These are phyloP conservation scores for Panellus pusillus DNA, from an alignment of 768 basidiomycete genomes.

Conservation along the genomic window DNA sequence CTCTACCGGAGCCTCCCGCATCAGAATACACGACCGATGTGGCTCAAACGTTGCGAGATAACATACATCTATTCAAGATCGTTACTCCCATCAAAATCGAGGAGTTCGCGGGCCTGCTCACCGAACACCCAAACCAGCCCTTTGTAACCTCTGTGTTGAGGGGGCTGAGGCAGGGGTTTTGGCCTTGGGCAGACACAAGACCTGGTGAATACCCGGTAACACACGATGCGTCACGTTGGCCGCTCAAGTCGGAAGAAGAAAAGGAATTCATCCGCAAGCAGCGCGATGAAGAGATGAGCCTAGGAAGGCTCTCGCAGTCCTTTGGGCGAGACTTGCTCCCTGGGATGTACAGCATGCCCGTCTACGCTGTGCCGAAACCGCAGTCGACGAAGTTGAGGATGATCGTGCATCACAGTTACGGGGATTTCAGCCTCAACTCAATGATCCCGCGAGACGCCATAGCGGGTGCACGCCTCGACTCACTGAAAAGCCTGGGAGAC, in stretches of 20 bases:
- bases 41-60: conserved; percentile 15
- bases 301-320: conserved; percentile 27
- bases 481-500: conserved; percentile 31
- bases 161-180: conserved; percentile 36
- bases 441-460: conserved; percentile 29
- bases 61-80: conserved; percentile 38
- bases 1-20: conserved; percentile 5
- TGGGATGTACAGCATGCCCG: conserved; percentile 43
- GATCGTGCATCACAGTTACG: conserved; percentile 40
- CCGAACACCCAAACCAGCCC: conserved; percentile 38
- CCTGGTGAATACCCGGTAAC: conserved; percentile 21
- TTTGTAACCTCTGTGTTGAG: conserved; percentile 35
- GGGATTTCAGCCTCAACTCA: conserved; percentile 34
- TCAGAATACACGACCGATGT: conserved; percentile 15
- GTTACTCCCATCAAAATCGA: conserved; percentile 26
- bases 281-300: conserved; percentile 25
- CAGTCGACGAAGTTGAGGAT: conserved; percentile 35
- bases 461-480: conserved; percentile 32
- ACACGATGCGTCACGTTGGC: conserved; percentile 25
- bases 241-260: conserved; percentile 21
- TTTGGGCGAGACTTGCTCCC: conserved; percentile 39
- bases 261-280: conserved; percentile 27
- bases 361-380: conserved; percentile 39
- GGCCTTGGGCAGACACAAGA: conserved; percentile 38
- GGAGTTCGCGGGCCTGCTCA: too few species aligned